Evolutionary conservation across 148 eudicot genomes (phyloP).

Genomic region (Persicaria tinctoria): DNA sequence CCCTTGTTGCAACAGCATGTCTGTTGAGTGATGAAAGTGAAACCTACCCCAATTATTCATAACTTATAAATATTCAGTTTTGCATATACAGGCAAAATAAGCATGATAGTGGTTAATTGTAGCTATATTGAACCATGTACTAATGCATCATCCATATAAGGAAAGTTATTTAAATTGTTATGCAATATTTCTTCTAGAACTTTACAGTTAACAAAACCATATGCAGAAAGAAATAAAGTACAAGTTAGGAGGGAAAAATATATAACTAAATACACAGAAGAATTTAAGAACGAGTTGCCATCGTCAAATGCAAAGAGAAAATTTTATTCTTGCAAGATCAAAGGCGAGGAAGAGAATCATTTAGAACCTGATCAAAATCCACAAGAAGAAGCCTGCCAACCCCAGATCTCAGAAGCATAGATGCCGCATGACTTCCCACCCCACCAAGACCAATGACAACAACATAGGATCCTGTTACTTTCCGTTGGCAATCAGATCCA

Average conservation of each 20-base stretch:
- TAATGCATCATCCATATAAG: background rate
- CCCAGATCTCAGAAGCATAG: constrained; percentile 96
- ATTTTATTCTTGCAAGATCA: background rate
- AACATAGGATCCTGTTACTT: constrained; percentile 69
- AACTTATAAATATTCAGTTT: background rate
- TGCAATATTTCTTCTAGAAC: too few species aligned
- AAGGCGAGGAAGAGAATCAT: constrained; percentile 9
- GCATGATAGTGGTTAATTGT: background rate
- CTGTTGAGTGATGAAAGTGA: constrained; percentile 95
- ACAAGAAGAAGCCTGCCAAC: constrained; percentile 87
- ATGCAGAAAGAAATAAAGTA: background rate
- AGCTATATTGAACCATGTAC: background rate
- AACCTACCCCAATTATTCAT: constrained; percentile 36
- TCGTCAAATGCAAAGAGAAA: constrained; percentile 7
- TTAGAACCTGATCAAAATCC: constrained; percentile 93
- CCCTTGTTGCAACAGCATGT: constrained; percentile 96
- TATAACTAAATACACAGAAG: background rate
- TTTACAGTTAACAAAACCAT: background rate
- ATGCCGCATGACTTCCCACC: constrained; percentile 98
- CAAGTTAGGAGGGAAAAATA: background rate
- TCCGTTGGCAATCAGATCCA: constrained; percentile 71
- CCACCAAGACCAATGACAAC: constrained; percentile 99
- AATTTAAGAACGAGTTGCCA: background rate
- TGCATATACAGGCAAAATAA: background rate
- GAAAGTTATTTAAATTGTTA: background rate